Base-by-base conservation (phyloP, 495 filamentous ascomycete genomes). In the Pyrenopolyporus hunteri region DNA sequence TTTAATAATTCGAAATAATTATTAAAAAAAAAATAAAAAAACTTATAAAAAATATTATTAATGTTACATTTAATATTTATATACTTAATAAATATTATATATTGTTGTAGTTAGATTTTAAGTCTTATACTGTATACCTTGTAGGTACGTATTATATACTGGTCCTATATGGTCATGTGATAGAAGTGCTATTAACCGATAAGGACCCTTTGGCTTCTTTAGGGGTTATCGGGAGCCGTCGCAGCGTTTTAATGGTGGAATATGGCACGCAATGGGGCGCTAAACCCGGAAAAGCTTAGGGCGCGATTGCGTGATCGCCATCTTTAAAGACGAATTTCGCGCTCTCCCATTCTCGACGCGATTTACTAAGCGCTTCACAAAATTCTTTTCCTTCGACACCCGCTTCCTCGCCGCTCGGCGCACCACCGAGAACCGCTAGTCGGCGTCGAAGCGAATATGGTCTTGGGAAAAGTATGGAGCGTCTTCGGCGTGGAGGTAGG, bases 401-500 rank as follows among this genome's bases (percentile, higher is more conserved):
- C 57, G 57, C 58, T 10, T 50, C 33, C 58, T 63, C 63, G 57
- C 63, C 57, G 47, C 22, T 19, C 52, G 58, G 52, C 44, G 52
- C 52, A 60, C 46, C 47, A 58, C 63, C 63, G 63, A 67, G 52
- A 67, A 67, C 63, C 63, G 63, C 48, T 42, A 31, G 46, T 26
- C 44, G 51, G 57, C 32, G 57, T 46, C 39, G 35, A 57, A 57
- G 48, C 43, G 32, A 57, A 58, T 29, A 67, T 67, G 63, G 58
- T 35, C 22, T 53, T 33, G 22, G 28, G 57, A 29, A 67, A 54
- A 33, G 63, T 67, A 62, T 63, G 63, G 63, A 57, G 40, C 43
- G 19, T 67, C 35, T 67, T 61, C 33, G 58, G 58, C 53, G 63
- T 67, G 17, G 47, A 67, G 58, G 63, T 67, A 67, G 63, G 63